A percentile compares a stretch with the other conserved stretches of the same genome.
Evolutionary conservation across 2,329 filamentous ascomycete genomes (phyloP).

Genomic region (Orbilia javanica): DNA sequence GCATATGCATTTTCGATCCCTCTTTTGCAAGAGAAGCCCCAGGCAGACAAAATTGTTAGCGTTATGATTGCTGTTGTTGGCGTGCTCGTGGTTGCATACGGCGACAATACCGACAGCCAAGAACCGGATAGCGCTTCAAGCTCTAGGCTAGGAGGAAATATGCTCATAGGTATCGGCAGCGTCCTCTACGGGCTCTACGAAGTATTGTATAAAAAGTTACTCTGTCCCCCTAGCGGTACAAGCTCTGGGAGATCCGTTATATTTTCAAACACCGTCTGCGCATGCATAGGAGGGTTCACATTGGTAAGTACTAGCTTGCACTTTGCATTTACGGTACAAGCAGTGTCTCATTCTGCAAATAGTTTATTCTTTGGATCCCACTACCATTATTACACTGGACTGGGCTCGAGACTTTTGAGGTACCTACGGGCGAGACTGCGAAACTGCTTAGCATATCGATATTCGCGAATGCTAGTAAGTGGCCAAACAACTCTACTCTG

Average conservation of each 20-base stretch:
- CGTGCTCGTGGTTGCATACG: constrained; percentile 95
- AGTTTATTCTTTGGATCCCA: constrained; percentile 87
- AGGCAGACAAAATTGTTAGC: constrained; percentile 85
- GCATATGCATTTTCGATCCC: constrained; percentile 97
- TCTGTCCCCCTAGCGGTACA: constrained; percentile 91
- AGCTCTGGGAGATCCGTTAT: constrained; percentile 89
- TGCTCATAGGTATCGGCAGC: constrained; percentile 90
- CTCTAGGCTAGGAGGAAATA: constrained; percentile 83
- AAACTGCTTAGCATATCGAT: constrained; percentile 85
- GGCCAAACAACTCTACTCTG: not conserved
- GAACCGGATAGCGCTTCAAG: constrained; percentile 68
- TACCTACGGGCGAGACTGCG: constrained; percentile 82
- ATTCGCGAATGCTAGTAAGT: constrained; percentile 81
- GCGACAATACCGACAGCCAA: constrained; percentile 72
- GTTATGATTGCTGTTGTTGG: constrained; percentile 88
- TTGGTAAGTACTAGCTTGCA: constrained; percentile 65
- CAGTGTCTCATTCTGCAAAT: not conserved
- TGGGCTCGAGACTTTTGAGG: constrained; percentile 83
- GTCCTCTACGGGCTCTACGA: constrained; percentile 97
- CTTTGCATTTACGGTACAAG: not conserved
- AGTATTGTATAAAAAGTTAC: constrained; percentile 92
- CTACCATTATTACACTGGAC: constrained; percentile 83
- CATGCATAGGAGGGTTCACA: constrained; percentile 87
- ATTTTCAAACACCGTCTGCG: constrained; percentile 93
- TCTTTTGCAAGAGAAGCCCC: constrained; percentile 84